phyloP scores from a whole-genome alignment of 164 flowering plant species.

The Chloranthus sessilifolius region DNA sequence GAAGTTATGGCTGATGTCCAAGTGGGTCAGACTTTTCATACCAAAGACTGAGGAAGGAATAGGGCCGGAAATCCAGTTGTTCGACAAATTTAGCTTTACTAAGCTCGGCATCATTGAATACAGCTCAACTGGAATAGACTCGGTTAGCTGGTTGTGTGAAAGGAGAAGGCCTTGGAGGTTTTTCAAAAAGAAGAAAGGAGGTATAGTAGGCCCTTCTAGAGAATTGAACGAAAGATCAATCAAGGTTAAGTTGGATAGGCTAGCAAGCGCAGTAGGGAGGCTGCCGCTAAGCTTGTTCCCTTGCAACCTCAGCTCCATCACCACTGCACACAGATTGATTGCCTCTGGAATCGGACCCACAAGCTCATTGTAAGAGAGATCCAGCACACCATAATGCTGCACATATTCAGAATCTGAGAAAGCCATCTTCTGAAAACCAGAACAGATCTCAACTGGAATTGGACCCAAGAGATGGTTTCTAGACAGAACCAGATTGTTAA shows the following conservation, averaged over 20 bases:
- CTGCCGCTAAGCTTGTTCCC: constrained; percentile 52
- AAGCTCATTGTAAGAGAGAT: constrained; percentile 48
- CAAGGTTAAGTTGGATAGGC: constrained; percentile 32
- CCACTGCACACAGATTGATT: constrained; percentile 37
- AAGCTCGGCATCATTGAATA: constrained; percentile 35
- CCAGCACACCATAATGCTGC: constrained; percentile 69
- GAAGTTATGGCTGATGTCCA: constrained; percentile 48
- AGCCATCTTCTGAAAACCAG: constrained; percentile 49
- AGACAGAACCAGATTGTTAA: constrained; percentile 50
- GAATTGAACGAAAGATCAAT: constrained; percentile 53
- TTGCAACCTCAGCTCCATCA: constrained; percentile 35
- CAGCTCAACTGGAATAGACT: constrained; percentile 36
- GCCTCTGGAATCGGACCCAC: constrained; percentile 47
- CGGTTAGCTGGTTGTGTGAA: constrained; percentile 44
- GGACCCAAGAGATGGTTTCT: constrained; percentile 44
- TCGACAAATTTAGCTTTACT: constrained; percentile 44
- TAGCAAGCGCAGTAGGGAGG: constrained; percentile 40
- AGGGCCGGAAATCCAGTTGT: constrained; percentile 36
- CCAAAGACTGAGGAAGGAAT: constrained; percentile 36
- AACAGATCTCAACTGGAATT: constrained; percentile 56
- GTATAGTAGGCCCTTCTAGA: constrained; percentile 35
- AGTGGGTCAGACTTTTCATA: constrained; percentile 33
- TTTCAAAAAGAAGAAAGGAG: constrained; percentile 21
- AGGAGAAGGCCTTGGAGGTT: constrained; percentile 54
- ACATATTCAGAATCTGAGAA: constrained; percentile 55